phyloP scores from a whole-genome alignment of 2,329 filamentous ascomycete genomes.

The Triangularia setosa region DNA sequence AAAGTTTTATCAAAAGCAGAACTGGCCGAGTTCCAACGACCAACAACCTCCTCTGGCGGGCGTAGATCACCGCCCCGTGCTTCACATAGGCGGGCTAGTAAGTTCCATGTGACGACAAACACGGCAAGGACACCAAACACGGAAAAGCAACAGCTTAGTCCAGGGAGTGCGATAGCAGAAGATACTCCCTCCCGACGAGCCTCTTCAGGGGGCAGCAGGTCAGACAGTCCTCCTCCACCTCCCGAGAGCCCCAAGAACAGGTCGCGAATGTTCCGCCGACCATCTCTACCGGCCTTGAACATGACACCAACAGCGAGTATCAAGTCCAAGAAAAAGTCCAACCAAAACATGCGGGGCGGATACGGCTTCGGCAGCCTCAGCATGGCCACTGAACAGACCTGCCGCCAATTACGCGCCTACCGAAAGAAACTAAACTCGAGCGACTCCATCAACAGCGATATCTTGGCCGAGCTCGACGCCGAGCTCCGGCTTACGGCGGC shows the following conservation, averaged over 20 bases:
- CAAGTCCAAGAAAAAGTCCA: constrained; percentile 45
- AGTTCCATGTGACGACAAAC: constrained; percentile 40
- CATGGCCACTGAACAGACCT: constrained; percentile 62
- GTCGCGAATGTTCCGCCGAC: constrained; percentile 43
- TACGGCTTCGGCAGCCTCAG: constrained; percentile 53
- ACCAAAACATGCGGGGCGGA: constrained; percentile 41
- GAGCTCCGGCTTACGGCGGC: constrained; percentile 61
- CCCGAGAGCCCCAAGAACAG: constrained; percentile 46
- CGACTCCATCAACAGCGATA: constrained; percentile 51
- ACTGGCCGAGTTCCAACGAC: constrained; percentile 70
- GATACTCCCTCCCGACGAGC: constrained; percentile 47
- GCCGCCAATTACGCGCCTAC: constrained; percentile 58
- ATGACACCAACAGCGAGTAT: constrained; percentile 28
- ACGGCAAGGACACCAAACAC: constrained; percentile 39
- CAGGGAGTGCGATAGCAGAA: constrained; percentile 33
- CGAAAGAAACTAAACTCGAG: constrained; percentile 58
- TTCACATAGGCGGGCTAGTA: constrained; percentile 52
- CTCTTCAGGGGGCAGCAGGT: constrained; percentile 38
- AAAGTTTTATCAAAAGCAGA: constrained; percentile 85
- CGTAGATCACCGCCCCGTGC: constrained; percentile 54
- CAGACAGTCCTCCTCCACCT: constrained; percentile 43
- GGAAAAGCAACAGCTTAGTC: constrained; percentile 34
- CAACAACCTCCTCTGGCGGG: constrained; percentile 41
- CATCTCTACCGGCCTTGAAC: constrained; percentile 52
- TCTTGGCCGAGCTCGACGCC: constrained; percentile 59